These are phyloP conservation scores for Fusarium annulatum DNA, from an alignment of 2,329 filamentous ascomycete genomes.

Conservation along the genomic window DNA sequence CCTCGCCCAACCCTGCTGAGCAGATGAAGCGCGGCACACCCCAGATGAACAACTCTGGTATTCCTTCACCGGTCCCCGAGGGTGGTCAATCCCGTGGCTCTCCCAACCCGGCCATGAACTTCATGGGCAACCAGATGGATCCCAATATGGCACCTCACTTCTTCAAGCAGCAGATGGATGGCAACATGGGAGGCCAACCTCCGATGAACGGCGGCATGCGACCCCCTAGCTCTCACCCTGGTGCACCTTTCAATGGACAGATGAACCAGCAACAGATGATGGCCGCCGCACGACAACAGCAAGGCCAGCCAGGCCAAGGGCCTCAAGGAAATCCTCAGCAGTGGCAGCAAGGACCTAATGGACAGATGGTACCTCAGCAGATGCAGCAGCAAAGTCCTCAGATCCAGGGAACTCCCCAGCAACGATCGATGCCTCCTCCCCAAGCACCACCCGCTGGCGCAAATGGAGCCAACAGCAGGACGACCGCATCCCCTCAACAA, in stretches of 20 bases:
- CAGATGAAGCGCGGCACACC: slow-evolving; percentile 83
- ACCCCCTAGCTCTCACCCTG: slow-evolving; percentile 75
- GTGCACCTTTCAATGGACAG: slow-evolving; percentile 65
- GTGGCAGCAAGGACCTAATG: slow-evolving; percentile 56
- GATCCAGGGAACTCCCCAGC: slow-evolving; percentile 77
- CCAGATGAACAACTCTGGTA: slow-evolving; percentile 75
- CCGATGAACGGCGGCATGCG: slow-evolving; percentile 73
- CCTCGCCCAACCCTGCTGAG: slow-evolving; percentile 81
- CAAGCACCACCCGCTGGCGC: slow-evolving; percentile 64
- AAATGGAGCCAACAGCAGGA: slow-evolving; percentile 64
- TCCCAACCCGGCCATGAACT: slow-evolving; percentile 70
- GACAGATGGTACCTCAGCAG: slow-evolving; percentile 54
- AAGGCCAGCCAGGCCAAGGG: slow-evolving; percentile 50
- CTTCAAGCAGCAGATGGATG: slow-evolving; percentile 67
- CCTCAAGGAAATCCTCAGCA: slow-evolving; percentile 51
- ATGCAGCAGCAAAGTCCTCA: slow-evolving; percentile 56
- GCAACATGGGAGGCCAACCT: slow-evolving; percentile 53
- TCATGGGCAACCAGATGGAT: slow-evolving; percentile 72
- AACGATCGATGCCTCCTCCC: slow-evolving; percentile 75
- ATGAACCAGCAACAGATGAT: slow-evolving; percentile 70
- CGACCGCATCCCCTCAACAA: slow-evolving; percentile 71
- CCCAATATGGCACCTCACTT: slow-evolving; percentile 70
- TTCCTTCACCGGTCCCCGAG: slow-evolving; percentile 78
- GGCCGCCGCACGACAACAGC: slow-evolving; percentile 53
- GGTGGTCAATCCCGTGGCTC: slow-evolving; percentile 74